phyloP scores from a whole-genome alignment of 1,284 basidiomycete species.

The Mycosarcoma mackinlayi region DNA sequence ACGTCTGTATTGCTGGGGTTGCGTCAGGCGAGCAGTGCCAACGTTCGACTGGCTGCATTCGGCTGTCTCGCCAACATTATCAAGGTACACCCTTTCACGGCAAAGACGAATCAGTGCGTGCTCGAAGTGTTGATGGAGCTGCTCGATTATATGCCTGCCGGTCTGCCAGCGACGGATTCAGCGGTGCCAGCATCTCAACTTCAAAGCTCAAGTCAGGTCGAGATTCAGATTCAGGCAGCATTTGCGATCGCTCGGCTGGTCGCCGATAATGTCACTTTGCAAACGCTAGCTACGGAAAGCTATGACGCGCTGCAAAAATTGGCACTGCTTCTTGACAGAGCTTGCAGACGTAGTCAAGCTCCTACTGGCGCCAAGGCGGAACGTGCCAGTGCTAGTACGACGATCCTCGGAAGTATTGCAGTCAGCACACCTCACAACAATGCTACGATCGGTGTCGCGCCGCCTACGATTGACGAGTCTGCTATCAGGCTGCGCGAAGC shows the following conservation, averaged over 20 bases:
- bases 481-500: slow-evolving; percentile 57
- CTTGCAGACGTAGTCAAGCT: slow-evolving; percentile 26
- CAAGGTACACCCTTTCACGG: slow-evolving; percentile 56
- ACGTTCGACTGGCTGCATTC: slow-evolving; percentile 60
- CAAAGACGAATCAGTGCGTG: slow-evolving; percentile 56
- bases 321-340: slow-evolving; percentile 38
- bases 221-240: slow-evolving; percentile 58
- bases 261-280: slow-evolving; percentile 52
- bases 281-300: slow-evolving; percentile 48
- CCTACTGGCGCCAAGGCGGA: slow-evolving; percentile 14
- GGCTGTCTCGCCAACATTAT: slow-evolving; percentile 59
- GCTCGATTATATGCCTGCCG: slow-evolving; percentile 39
- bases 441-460: slow-evolving; percentile 28
- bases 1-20: slow-evolving; percentile 56
- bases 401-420: slow-evolving; percentile 19
- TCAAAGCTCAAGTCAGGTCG: slow-evolving; percentile 25
- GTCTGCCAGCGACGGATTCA: slow-evolving; percentile 4
- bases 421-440: slow-evolving; percentile 14
- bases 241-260: slow-evolving; percentile 59
- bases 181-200: slow-evolving; percentile 9
- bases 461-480: slow-evolving; percentile 43
- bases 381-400: slow-evolving; percentile 7
- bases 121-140: slow-evolving; percentile 61
- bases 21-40: slow-evolving; percentile 38
- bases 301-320: slow-evolving; percentile 50